Evolutionary conservation across 306 rosid genomes (phyloP), one percentile per base, ranked within the genome.

Genomic region (Fragaria iinumae): DNA sequence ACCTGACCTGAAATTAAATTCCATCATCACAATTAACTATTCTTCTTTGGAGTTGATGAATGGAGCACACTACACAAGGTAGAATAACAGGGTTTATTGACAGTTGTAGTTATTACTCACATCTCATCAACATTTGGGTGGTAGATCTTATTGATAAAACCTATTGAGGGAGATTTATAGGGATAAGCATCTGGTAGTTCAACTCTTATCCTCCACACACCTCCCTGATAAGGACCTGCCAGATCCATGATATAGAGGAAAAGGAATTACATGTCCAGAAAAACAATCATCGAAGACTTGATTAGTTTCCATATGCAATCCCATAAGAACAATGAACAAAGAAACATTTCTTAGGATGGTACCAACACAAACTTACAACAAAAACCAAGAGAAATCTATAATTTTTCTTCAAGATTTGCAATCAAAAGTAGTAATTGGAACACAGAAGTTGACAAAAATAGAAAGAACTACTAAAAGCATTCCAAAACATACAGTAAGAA

Each of bases 101-200:
- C 10, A 57, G 55, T 27, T 63, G 18, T 36, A 18, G 70, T 38
- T n/a, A 25, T 1, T 38, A 84, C 97, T 92, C 90, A 95, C 98
- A 84, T 80, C 81, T 92, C 97, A 86, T 95, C 98, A 62, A 95
- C 96, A 89, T 95, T 95, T 80, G 98, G 98, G 91, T 95, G 98
- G 85, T 84, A 95, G 66, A 95, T 89, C 86, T 88, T 95, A 87
- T 95, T 95, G 77, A 90, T 48, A 84, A 95, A 95, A 76, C 97
- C 97, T 80, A 95, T 88, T 43, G 98, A 95, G 7, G 98, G 98
- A 79, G 98, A 95, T 81, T 90, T 90, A 70, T 89, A 92, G 80
- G 97, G 98, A 89, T 95, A 95, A 77, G 91, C 97, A 89, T 92
- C 96, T 21, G 97, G 97, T 39, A 95, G 87, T 77, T 92, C 97